A percentile compares a stretch with the other conserved stretches of the same genome.
phyloP scores from a whole-genome alignment of 192 early-diverging fungal species.

The Dimargaris verticillata region DNA sequence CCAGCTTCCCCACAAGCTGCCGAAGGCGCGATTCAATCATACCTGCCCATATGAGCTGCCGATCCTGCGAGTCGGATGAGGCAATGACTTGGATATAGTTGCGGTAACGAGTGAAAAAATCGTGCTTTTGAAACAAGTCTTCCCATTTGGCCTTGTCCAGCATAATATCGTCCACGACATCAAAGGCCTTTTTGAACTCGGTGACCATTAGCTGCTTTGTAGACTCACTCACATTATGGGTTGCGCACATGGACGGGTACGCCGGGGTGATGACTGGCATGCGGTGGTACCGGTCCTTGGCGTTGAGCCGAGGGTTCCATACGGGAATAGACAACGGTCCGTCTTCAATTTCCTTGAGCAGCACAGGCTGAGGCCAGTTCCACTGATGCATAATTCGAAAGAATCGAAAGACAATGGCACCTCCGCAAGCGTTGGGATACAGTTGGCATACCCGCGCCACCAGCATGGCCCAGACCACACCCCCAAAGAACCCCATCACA shows the following conservation, averaged over 20 bases:
- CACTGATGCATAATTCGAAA: constrained; percentile 77
- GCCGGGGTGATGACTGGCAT: constrained; percentile 99
- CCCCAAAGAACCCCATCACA: constrained; percentile 94
- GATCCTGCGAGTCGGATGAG: constrained; percentile 50
- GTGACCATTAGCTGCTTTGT: constrained; percentile 65
- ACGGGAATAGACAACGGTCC: constrained; percentile 74
- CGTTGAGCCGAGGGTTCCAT: constrained; percentile 89
- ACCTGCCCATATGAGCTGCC: constrained; percentile 68
- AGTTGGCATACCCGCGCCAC: constrained; percentile 89
- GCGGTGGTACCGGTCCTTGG: constrained; percentile 57
- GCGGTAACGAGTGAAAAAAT: constrained; percentile 75
- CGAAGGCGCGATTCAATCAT: constrained; percentile 84
- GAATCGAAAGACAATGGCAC: constrained; percentile 71
- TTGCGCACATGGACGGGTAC: constrained; percentile 96
- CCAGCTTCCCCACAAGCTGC: constrained; percentile 71
- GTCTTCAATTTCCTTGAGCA: constrained; percentile 73
- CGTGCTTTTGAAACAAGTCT: constrained; percentile 71
- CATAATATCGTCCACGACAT: constrained; percentile 62
- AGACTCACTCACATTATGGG: constrained; percentile 86
- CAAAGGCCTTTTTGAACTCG: constrained; percentile 70
- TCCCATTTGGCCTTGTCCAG: constrained; percentile 56
- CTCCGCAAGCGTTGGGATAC: constrained; percentile 86
- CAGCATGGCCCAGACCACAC: constrained; percentile 96
- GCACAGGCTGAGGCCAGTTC: constrained; percentile 88
- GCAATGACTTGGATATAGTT: constrained; percentile 84